A percentile compares a stretch with the other conserved stretches of the same genome.
Conservation (phyloP, 1,284 basidiomycete species). For the Cystobasidiaceae sp. region DNA sequence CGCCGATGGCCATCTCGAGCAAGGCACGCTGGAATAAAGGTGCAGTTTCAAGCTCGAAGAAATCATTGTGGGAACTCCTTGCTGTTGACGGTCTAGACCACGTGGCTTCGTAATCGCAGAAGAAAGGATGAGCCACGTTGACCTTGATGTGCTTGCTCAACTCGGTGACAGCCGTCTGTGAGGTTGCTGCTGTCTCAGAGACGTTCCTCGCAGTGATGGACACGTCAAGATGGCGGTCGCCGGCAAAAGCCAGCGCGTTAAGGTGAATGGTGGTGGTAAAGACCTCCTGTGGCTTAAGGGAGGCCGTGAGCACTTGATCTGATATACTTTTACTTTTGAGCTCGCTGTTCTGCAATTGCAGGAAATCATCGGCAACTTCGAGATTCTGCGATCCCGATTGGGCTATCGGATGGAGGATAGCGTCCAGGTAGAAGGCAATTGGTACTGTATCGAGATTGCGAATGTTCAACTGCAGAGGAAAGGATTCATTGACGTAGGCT, state of each 20-base stretch:
- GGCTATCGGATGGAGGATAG: constrained; percentile 68
- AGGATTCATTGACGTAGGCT: constrained; percentile 70
- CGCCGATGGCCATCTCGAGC: no score
- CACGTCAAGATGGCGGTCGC: constrained; percentile 1
- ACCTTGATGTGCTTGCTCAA: neutral
- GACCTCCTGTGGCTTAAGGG: neutral
- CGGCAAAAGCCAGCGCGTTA: neutral
- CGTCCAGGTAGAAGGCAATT: constrained; percentile 63
- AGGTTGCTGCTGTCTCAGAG: neutral
- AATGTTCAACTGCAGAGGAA: constrained; percentile 63
- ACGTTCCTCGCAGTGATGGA: neutral
- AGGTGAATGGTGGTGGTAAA: neutral
- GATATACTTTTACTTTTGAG: neutral
- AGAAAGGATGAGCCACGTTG: constrained; percentile 11
- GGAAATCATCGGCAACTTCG: neutral
- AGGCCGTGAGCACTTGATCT: neutral
- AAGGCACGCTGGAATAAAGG: no score
- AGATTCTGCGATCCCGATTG: neutral
- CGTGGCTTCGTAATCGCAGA: constrained; percentile 10
- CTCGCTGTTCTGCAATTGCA: neutral
- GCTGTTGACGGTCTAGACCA: neutral
- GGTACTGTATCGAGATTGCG: constrained; percentile 63
- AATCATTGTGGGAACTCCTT: neutral
- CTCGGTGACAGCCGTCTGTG: neutral
- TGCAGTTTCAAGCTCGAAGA: neutral